Percentiles rank a stretch among this genome's conserved stretches.
Evolutionary conservation across 495 filamentous ascomycete genomes (phyloP).

Genomic region (Hypomontagnella monticulosa): DNA sequence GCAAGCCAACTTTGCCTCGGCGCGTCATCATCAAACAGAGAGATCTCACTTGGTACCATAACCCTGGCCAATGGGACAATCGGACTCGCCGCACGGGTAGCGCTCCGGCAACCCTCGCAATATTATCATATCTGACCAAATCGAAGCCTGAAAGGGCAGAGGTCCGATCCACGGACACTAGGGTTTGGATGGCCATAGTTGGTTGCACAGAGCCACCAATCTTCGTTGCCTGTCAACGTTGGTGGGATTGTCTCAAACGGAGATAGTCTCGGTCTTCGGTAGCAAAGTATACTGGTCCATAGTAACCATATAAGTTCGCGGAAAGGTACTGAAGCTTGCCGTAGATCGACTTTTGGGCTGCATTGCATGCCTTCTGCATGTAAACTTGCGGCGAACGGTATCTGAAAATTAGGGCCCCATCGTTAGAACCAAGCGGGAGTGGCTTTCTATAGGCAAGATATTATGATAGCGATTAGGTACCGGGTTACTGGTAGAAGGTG

Average conservation of each 20-base stretch:
- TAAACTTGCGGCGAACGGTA: conserved; percentile 24
- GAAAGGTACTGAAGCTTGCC: background rate
- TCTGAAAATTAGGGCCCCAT: conserved; percentile 5
- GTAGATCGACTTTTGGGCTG: conserved; percentile 30
- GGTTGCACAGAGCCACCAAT: conserved; percentile 34
- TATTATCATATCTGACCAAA: conserved; percentile 30
- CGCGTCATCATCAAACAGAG: conserved; percentile 27
- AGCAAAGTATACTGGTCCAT: background rate
- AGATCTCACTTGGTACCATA: conserved; percentile 2
- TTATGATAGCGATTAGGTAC: conserved; percentile 3
- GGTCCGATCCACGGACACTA: conserved; percentile 24
- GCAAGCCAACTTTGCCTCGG: conserved; percentile 13
- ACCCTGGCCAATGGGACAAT: conserved; percentile 5
- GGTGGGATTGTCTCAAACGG: conserved; percentile 33
- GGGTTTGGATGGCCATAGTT: conserved; percentile 10
- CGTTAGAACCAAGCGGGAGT: background rate
- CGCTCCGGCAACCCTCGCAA: background rate
- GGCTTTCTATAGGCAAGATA: background rate
- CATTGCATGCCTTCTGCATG: conserved; percentile 30
- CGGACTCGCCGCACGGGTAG: conserved; percentile 2
- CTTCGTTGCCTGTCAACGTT: conserved; percentile 32
- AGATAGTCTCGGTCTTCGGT: conserved; percentile 4
- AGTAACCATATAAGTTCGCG: background rate
- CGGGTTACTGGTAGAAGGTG: conserved; percentile 10
- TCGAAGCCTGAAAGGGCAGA: conserved; percentile 17